Conservation (phyloP, 306 rosid genomes). For the Vicia faba region DNA sequence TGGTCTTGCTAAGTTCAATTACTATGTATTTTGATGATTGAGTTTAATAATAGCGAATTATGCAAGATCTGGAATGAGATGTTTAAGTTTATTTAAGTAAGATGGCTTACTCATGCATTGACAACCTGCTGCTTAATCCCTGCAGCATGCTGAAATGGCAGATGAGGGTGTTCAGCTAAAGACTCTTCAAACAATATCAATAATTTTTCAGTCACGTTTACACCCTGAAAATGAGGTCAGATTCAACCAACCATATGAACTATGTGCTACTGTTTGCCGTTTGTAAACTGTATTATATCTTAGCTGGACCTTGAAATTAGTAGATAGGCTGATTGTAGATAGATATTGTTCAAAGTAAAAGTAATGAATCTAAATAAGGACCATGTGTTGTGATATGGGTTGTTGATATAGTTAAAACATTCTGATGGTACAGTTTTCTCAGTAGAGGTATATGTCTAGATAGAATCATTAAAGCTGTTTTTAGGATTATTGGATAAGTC, state of each 20-base stretch:
- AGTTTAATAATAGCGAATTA: constrained; percentile 16
- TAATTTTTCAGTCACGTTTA: constrained; percentile 88
- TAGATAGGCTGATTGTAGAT: constrained; percentile 23
- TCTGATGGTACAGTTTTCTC: constrained; percentile 7
- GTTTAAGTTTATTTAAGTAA: constrained; percentile 20
- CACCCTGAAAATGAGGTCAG: constrained; percentile 90
- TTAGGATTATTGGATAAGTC: constrained; percentile 2
- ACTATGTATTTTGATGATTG: constrained; percentile 29
- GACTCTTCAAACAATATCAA: constrained; percentile 93
- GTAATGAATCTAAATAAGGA: constrained; percentile 33
- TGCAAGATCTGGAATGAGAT: constrained; percentile 26
- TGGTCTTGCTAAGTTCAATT: constrained; percentile 29
- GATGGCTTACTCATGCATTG: constrained; percentile 28
- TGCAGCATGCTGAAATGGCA: constrained; percentile 93
- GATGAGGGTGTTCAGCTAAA: constrained; percentile 93
- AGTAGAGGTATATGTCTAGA: constrained; percentile 7
- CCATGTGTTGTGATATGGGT: constrained; percentile 6
- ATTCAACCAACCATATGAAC: constrained; percentile 26
- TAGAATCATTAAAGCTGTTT: not conserved
- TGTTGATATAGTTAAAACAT: constrained; percentile 23
- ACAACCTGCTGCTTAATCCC: constrained; percentile 27
- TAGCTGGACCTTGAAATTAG: constrained; percentile 33
- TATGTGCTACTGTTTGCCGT: constrained; percentile 2
- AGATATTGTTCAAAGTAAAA: constrained; percentile 16
- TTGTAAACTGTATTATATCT: constrained; percentile 13